phyloP scores from a whole-genome alignment of 2,329 filamentous ascomycete genomes.

The Xylaria sp. region DNA sequence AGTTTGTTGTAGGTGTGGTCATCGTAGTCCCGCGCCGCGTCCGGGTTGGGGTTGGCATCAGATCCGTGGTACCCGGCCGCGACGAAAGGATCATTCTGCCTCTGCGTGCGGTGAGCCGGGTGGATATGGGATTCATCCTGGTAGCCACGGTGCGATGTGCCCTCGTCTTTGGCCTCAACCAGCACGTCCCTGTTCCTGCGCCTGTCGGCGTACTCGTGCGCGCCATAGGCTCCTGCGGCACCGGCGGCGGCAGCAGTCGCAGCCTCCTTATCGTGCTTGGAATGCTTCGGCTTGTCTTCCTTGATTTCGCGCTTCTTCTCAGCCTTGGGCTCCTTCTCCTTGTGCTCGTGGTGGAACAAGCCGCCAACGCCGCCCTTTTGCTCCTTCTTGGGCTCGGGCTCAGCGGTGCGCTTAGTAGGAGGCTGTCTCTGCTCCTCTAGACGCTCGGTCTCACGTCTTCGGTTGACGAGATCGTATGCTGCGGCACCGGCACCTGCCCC shows the following conservation, averaged over 20 bases:
- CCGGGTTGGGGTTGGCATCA: background rate
- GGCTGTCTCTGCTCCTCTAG: conserved; percentile 5
- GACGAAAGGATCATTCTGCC: conserved; percentile 8
- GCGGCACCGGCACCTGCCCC: conserved; percentile 13
- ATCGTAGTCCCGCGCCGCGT: too few species aligned
- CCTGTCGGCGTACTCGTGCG: conserved; percentile 5
- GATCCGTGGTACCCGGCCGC: conserved; percentile 4
- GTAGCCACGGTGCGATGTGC: too few species aligned
- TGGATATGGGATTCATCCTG: too few species aligned
- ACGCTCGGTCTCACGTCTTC: conserved; percentile 4
- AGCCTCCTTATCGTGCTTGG: conserved; percentile 8
- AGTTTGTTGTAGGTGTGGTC: too few species aligned
- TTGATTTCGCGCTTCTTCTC: conserved; percentile 9
- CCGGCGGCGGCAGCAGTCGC: conserved; percentile 16
- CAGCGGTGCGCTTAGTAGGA: conserved; percentile 13
- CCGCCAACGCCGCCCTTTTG: background rate
- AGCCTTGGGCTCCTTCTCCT: conserved; percentile 9
- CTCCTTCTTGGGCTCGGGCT: conserved; percentile 11
- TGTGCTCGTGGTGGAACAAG: conserved; percentile 16
- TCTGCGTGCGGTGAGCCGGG: too few species aligned
- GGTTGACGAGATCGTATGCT: conserved; percentile 6
- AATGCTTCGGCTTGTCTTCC: background rate
- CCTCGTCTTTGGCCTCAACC: too few species aligned
- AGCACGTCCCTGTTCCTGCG: conserved; percentile 3
- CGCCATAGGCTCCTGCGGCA: conserved; percentile 1